Conservation (phyloP, 2,329 filamentous ascomycete species). For the Stromatinia cepivora region DNA sequence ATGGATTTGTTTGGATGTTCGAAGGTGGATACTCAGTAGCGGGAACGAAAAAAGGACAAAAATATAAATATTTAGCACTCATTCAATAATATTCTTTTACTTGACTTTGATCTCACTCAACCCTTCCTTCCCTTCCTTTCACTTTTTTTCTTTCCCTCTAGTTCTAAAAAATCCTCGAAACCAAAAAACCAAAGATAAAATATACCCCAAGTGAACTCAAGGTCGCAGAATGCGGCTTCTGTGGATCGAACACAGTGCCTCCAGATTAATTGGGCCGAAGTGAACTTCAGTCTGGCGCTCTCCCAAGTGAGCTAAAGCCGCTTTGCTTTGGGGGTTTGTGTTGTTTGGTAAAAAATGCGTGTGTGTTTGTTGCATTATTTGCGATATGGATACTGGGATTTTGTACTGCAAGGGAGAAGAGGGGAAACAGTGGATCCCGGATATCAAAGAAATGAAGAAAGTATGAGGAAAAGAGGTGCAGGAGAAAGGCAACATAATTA, state of each 20-base stretch:
- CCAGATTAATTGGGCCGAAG: conserved; percentile 8
- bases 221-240: conserved; percentile 16
- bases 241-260: conserved; percentile 16
- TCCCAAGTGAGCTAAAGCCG: conserved; percentile 17
- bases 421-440: too few relatives aligned
- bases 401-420: too few relatives aligned
- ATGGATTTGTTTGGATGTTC: background rate
- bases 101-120: background rate
- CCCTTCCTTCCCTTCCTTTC: background rate
- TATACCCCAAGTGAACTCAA: background rate
- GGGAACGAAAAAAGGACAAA: background rate
- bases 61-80: too few relatives aligned
- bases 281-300: conserved; percentile 8
- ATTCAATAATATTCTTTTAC: background rate
- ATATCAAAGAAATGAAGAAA: too few relatives aligned
- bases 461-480: too few relatives aligned
- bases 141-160: too few relatives aligned
- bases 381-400: background rate
- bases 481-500: too few relatives aligned
- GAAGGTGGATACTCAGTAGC: background rate
- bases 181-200: background rate
- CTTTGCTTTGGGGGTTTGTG: background rate
- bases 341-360: too few relatives aligned
- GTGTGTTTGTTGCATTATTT: too few relatives aligned
- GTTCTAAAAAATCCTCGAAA: background rate